Conservation (phyloP, 2,329 filamentous ascomycete species). For the Fonsecaea erecta region DNA sequence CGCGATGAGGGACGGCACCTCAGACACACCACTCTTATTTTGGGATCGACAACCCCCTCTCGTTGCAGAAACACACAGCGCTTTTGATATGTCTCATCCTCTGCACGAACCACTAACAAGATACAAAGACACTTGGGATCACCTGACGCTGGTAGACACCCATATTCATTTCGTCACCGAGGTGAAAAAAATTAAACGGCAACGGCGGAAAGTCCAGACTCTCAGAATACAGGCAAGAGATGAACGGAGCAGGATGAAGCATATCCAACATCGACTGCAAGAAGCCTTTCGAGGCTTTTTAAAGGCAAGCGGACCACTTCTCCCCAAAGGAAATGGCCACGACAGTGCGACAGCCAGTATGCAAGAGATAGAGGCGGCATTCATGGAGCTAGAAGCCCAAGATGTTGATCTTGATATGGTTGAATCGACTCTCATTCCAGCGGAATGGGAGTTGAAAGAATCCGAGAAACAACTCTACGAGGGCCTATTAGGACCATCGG, state of each 20-base stretch:
- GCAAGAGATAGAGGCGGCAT: not conserved
- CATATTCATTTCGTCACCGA: not conserved
- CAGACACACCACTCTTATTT: not conserved
- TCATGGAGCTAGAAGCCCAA: slow-evolving; percentile 2
- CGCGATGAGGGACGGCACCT: not conserved
- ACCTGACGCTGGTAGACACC: not conserved
- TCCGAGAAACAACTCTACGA: slow-evolving; percentile 8
- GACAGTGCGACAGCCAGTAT: not conserved
- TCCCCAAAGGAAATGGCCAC: not conserved
- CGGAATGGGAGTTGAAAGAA: slow-evolving; percentile 15
- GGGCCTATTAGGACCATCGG: not conserved
- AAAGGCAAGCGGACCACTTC: not conserved
- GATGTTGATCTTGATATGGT: not conserved
- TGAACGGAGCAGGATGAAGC: slow-evolving; percentile 7
- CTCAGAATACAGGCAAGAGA: slow-evolving; percentile 14
- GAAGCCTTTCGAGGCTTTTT: not conserved
- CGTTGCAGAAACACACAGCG: not conserved
- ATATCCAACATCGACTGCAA: not conserved
- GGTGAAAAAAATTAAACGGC: not conserved
- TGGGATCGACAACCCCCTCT: not conserved
- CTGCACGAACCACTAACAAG: not conserved
- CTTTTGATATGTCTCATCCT: not conserved
- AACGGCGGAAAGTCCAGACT: not conserved
- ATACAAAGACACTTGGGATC: not conserved
- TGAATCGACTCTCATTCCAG: slow-evolving; percentile 11